phyloP scores from a whole-genome alignment of 2,329 filamentous ascomycete genomes.

The Trichophyton simii region DNA sequence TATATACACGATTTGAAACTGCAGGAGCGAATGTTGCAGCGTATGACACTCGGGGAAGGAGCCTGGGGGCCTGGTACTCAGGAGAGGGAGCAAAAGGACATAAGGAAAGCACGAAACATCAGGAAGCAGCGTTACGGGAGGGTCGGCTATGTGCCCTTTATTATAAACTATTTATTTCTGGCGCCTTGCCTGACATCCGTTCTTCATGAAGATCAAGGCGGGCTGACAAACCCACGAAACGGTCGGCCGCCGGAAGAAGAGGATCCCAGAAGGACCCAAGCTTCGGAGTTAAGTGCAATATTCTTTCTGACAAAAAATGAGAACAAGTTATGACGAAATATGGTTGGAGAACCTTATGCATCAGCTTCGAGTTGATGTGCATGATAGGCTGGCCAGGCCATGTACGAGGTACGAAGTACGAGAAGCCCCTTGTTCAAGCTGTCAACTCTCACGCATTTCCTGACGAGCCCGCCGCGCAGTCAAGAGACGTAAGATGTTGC shows the following conservation, averaged over 20 bases:
- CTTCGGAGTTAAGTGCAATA: background rate
- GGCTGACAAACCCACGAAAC: background rate
- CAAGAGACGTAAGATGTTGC: background rate
- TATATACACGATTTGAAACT: background rate
- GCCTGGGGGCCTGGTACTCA: background rate
- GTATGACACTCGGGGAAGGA: background rate
- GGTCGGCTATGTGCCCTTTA: background rate
- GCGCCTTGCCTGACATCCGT: background rate
- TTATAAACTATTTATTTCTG: background rate
- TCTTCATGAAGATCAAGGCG: background rate
- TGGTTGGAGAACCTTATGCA: background rate
- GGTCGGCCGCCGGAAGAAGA: background rate
- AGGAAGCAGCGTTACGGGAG: background rate
- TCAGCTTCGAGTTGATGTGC: background rate
- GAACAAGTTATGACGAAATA: background rate
- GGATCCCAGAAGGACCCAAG: background rate
- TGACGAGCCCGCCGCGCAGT: background rate
- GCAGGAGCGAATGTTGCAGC: background rate
- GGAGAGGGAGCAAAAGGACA: too few relatives aligned
- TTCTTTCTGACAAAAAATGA: background rate
- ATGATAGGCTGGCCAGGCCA: background rate
- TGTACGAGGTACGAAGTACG: background rate
- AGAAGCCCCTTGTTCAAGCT: background rate
- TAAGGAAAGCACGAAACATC: background rate
- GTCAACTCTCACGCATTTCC: background rate